phyloP scores from a whole-genome alignment of 768 basidiomycete species.

The Clitopilus hobsonii region DNA sequence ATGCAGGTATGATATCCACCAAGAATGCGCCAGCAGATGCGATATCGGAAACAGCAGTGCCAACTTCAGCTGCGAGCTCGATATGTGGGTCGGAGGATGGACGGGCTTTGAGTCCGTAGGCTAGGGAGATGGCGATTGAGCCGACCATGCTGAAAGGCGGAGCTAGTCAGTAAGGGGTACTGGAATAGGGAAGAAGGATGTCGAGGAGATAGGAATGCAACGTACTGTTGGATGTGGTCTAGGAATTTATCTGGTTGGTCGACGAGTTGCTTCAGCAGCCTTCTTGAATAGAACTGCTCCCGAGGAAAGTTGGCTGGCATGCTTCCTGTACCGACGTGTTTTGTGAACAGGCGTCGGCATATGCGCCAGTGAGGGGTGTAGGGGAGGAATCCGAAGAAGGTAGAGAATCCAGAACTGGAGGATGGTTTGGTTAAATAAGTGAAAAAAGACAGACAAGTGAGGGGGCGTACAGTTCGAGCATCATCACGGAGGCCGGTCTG shows the following conservation, averaged over 20 bases:
- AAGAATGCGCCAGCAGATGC: not conserved
- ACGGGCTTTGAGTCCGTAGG: not conserved
- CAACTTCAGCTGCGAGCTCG: conserved; percentile 1
- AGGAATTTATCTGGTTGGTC: not conserved
- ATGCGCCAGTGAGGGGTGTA: not conserved
- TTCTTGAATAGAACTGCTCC: not conserved
- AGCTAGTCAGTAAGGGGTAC: not conserved
- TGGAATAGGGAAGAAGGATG: not conserved
- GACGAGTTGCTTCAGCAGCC: not conserved
- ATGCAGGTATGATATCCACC: conserved; percentile 9
- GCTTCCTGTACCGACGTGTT: not conserved
- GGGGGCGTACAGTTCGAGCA: conserved; percentile 5
- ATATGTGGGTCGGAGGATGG: conserved; percentile 3
- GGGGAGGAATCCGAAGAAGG: not conserved
- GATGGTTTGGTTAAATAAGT: not conserved
- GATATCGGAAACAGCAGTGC: not conserved
- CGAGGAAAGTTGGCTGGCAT: not conserved
- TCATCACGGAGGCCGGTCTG: not conserved
- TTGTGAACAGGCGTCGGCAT: not conserved
- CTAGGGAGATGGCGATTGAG: not conserved
- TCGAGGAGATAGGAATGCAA: not conserved
- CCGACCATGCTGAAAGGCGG: not conserved
- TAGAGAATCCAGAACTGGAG: not conserved
- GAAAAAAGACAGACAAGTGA: not conserved
- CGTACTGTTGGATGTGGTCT: not conserved